A percentile compares a stretch with the other conserved stretches of the same genome.
phyloP scores from a whole-genome alignment of 306 rosid genomes.

The Fragaria vesca region DNA sequence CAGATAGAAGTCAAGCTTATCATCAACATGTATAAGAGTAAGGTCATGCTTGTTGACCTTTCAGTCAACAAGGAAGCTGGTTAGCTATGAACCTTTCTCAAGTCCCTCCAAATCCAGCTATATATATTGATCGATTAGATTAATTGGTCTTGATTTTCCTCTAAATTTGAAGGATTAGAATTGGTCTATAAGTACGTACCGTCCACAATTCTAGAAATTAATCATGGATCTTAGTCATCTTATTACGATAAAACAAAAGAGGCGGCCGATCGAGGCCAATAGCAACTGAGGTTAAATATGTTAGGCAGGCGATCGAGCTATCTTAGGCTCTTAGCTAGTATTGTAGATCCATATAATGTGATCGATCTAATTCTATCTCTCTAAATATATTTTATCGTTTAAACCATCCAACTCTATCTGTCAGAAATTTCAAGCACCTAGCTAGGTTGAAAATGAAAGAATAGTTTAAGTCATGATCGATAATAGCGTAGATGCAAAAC shows the following conservation, averaged over 20 bases:
- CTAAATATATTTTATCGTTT: constrained; percentile 6
- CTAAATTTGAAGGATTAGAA: background rate
- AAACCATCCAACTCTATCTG: constrained; percentile 66
- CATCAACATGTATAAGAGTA: constrained; percentile 1
- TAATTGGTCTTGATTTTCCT: background rate
- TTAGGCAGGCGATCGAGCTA: background rate
- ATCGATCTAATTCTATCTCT: constrained; percentile 17
- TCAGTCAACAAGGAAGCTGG: constrained; percentile 15
- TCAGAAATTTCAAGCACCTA: constrained; percentile 50
- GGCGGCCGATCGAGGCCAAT: background rate
- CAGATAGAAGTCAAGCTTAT: background rate
- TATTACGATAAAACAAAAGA: background rate
- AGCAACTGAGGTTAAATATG: background rate
- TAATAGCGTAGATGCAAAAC: constrained; percentile 16
- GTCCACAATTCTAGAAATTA: background rate
- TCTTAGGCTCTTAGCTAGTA: background rate
- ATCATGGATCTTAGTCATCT: background rate
- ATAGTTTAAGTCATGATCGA: constrained; percentile 25
- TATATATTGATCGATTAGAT: too few species aligned
- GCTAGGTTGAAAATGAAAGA: background rate
- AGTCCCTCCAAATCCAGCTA: background rate
- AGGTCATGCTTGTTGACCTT: constrained; percentile 18
- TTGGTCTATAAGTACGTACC: background rate
- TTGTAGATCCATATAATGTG: constrained; percentile 16
- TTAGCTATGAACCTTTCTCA: constrained; percentile 11